Conservation (phyloP, 108 stramenopile species). For the Nannochloropsis gaditana region DNA sequence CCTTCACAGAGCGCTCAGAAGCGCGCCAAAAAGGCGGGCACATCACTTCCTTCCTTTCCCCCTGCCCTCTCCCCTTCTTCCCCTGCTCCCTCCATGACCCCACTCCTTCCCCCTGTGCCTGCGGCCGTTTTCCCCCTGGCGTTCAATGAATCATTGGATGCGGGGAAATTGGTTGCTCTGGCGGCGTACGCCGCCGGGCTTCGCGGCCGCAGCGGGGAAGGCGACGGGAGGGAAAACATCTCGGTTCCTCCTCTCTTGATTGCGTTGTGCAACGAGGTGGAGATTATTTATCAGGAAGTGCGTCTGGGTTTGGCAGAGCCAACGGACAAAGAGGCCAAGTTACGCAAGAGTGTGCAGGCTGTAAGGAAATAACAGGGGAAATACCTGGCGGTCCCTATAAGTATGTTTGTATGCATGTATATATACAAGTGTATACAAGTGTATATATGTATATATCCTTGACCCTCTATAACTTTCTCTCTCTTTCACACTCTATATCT, state of each 20-base stretch:
- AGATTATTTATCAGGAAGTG: constrained; percentile 8
- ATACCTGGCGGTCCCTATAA: no score
- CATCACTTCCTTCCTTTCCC: no score
- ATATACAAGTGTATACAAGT: no score
- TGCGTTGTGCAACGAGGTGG: not conserved
- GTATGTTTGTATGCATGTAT: no score
- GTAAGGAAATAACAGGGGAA: not conserved
- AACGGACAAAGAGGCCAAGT: not conserved
- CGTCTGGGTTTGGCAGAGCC: not conserved
- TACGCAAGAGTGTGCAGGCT: not conserved
- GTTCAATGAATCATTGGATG: not conserved
- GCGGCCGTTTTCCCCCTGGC: not conserved
- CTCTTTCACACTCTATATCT: no score
- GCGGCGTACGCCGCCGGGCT: not conserved
- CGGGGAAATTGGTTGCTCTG: not conserved
- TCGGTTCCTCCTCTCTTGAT: not conserved
- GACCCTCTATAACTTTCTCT: no score
- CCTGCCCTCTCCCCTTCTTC: not conserved
- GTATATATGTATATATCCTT: no score
- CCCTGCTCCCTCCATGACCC: not conserved
- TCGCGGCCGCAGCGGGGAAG: not conserved
- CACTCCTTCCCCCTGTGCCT: not conserved
- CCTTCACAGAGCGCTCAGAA: no score
- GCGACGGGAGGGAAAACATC: not conserved
- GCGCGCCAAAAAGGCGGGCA: no score